Evolutionary conservation across 768 basidiomycete genomes (phyloP).

Genomic region (Leccinum barrowsii): DNA sequence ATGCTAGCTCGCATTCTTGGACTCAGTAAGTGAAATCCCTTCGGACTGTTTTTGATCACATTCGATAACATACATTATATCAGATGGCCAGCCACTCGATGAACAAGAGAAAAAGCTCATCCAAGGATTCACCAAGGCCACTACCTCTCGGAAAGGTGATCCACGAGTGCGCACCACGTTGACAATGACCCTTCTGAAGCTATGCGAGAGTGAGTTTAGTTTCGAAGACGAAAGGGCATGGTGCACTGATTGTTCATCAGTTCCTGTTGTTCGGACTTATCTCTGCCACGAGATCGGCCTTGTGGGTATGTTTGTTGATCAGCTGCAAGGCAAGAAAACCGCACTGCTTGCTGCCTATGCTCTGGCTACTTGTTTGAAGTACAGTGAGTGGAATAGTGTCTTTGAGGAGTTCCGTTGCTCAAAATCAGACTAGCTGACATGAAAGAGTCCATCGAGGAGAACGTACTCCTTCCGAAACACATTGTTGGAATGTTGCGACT

Average conservation of each 20-base stretch:
- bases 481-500: slow-evolving; percentile 19
- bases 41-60: no score
- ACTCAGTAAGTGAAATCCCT: no score
- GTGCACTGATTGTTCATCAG: slow-evolving; percentile 9
- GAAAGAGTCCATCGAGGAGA: slow-evolving; percentile 3
- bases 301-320: slow-evolving; percentile 11
- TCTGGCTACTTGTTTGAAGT: slow-evolving; percentile 13
- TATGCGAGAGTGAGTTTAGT: slow-evolving; percentile 16
- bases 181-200: slow-evolving; percentile 22
- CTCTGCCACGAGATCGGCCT: slow-evolving; percentile 5
- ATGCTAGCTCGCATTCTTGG: no score
- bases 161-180: slow-evolving; percentile 18
- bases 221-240: neutral
- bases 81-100: no score
- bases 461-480: neutral
- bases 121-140: neutral
- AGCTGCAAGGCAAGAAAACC: slow-evolving; percentile 13
- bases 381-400: slow-evolving; percentile 4
- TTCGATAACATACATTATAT: neutral
- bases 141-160: neutral
- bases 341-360: slow-evolving; percentile 24
- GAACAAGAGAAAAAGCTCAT: no score
- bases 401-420: neutral
- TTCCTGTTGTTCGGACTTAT: neutral
- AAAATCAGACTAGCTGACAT: slow-evolving; percentile 11